These are phyloP conservation scores for Geranium rotundifolium DNA, from an alignment of 345 rosid genomes.

Conservation along the genomic window DNA sequence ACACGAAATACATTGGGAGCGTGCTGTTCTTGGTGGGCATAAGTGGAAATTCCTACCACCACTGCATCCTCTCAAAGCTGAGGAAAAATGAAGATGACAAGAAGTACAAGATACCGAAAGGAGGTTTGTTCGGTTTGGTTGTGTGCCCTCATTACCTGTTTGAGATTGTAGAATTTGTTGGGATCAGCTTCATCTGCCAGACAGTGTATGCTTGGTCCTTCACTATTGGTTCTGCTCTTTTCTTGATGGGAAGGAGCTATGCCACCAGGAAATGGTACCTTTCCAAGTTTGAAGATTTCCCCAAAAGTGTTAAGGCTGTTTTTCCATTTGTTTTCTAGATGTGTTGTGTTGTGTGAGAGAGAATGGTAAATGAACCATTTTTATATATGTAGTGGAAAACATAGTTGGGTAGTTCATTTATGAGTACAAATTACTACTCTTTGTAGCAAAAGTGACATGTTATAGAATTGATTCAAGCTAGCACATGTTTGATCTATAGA, in stretches of 20 bases:
- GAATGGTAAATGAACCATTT: too few relatives aligned
- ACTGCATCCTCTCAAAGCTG: conserved; percentile 45
- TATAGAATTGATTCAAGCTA: too few relatives aligned
- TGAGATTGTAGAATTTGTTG: conserved; percentile 49
- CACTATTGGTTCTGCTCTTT: conserved; percentile 26
- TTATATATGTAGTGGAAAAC: too few relatives aligned
- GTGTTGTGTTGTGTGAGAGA: too few relatives aligned
- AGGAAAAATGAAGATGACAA: conserved; percentile 25
- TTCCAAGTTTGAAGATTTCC: conserved; percentile 57
- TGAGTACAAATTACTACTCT: too few relatives aligned
- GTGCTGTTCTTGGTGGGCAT: conserved; percentile 46
- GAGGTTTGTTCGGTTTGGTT: conserved; percentile 46
- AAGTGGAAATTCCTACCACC: conserved; percentile 70
- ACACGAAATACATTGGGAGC: conserved; percentile 32
- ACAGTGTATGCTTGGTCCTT: conserved; percentile 29
- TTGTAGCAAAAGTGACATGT: too few relatives aligned
- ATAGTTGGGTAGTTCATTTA: too few relatives aligned
- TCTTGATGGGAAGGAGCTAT: conserved; percentile 48
- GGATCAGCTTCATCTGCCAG: conserved; percentile 46
- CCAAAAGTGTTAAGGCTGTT: conserved; percentile 37
- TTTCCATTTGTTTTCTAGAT: conserved; percentile 40
- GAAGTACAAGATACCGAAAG: conserved; percentile 53
- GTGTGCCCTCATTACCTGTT: conserved; percentile 74
- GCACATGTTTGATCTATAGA: too few relatives aligned
- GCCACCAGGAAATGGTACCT: conserved; percentile 64